phyloP scores from a whole-genome alignment of 2,329 filamentous ascomycete species.

The Phialophora chinensis region DNA sequence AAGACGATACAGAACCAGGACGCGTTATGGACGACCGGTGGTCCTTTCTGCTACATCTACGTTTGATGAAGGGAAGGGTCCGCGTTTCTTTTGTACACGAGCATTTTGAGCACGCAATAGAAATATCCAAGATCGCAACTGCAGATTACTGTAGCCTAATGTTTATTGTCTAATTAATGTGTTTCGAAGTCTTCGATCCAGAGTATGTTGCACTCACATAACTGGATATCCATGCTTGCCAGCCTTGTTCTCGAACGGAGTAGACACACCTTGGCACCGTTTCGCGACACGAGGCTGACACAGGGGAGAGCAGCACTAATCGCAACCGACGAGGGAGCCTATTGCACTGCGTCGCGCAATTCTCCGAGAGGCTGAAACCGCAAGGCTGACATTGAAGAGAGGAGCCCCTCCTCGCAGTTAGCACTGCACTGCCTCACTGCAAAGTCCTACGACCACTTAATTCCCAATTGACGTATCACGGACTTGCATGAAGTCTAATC shows the following conservation, averaged over 20 bases:
- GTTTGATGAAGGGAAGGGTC: constrained; percentile 20
- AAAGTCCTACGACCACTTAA: not conserved
- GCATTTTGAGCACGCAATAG: constrained; percentile 8
- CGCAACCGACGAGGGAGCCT: not conserved
- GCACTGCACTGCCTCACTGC: not conserved
- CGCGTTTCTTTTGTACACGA: not conserved
- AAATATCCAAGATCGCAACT: not conserved
- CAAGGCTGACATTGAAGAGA: constrained; percentile 9
- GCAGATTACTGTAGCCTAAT: not conserved
- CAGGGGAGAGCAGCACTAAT: not conserved
- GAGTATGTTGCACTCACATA: too few relatives aligned
- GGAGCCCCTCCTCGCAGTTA: not conserved
- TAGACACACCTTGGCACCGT: not conserved
- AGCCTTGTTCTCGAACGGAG: not conserved
- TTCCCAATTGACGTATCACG: not conserved
- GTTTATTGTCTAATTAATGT: constrained; percentile 15
- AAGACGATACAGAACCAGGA: constrained; percentile 27
- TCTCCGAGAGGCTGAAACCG: constrained; percentile 9
- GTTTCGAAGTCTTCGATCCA: too few relatives aligned
- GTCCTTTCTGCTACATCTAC: constrained; percentile 38
- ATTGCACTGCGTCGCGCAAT: not conserved
- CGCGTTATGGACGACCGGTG: constrained; percentile 35
- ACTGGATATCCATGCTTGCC: too few relatives aligned
- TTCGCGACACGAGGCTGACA: not conserved
- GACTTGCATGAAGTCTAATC: not conserved